A percentile compares a stretch with the other conserved stretches of the same genome.
phyloP scores from a whole-genome alignment of 768 basidiomycete genomes.

The Kwoniella bestiolae region DNA sequence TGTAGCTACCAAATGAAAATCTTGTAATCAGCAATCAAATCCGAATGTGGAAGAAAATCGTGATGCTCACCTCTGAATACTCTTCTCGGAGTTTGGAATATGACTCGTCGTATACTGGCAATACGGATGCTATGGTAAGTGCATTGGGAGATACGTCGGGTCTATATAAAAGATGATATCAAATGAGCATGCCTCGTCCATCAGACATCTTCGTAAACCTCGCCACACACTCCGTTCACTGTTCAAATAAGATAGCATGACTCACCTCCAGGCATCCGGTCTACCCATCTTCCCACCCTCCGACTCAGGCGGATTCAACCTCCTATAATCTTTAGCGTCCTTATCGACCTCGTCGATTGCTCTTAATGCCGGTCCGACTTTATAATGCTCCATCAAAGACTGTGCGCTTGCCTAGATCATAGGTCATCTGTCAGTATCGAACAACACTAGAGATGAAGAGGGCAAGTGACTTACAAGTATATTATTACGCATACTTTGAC shows the following conservation, averaged over 20 bases:
- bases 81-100: slow-evolving; percentile 46
- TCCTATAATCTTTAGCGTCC: slow-evolving; percentile 38
- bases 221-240: no score
- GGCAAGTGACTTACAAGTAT: slow-evolving; percentile 42
- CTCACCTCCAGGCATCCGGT: slow-evolving; percentile 55
- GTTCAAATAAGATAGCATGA: no score
- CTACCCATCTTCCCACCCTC: slow-evolving; percentile 11
- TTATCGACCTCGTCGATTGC: slow-evolving; percentile 44
- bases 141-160: slow-evolving; percentile 49
- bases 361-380: slow-evolving; percentile 39
- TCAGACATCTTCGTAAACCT: no score
- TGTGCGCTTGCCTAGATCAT: slow-evolving; percentile 32
- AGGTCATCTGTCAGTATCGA: neutral
- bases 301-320: slow-evolving; percentile 10
- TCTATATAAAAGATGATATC: slow-evolving; percentile 29
- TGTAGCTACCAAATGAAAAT: slow-evolving; percentile 34
- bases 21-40: no score
- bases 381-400: slow-evolving; percentile 40
- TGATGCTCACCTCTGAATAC: slow-evolving; percentile 40
- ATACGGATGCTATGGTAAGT: slow-evolving; percentile 46
- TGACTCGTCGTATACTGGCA: slow-evolving; percentile 53
- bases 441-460: neutral
- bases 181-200: no score
- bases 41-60: no score
- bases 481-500: slow-evolving; percentile 31